Percentiles rank a stretch among this genome's conserved stretches.
These are phyloP conservation scores for Asterella californica DNA, from an alignment of 225 moss, liverwort and hornwort genomes.

Conservation along the genomic window DNA sequence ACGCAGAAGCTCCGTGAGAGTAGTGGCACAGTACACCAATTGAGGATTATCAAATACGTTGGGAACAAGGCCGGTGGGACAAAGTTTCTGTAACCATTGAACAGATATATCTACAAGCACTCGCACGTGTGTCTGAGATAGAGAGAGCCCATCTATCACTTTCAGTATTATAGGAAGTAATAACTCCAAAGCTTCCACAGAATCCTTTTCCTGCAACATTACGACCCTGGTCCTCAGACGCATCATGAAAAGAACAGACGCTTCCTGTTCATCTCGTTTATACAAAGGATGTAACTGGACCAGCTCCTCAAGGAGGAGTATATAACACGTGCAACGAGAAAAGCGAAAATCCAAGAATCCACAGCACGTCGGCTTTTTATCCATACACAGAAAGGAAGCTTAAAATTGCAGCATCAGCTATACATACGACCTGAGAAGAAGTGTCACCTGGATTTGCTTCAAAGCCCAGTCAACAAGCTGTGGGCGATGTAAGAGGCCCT, in stretches of 20 bases:
- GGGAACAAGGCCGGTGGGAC: slow-evolving; percentile 56
- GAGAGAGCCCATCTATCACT: slow-evolving; percentile 71
- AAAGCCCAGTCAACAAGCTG: slow-evolving; percentile 95
- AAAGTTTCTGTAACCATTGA: slow-evolving; percentile 77
- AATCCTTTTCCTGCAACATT: slow-evolving; percentile 67
- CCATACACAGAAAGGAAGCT: too few species aligned
- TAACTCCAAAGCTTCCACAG: slow-evolving; percentile 70
- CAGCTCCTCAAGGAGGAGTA: too few species aligned
- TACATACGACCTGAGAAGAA: background rate
- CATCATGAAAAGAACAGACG: background rate
- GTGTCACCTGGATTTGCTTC: slow-evolving; percentile 74
- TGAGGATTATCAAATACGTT: slow-evolving; percentile 44
- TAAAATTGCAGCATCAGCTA: too few species aligned
- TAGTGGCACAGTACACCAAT: slow-evolving; percentile 49
- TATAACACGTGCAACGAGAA: too few species aligned
- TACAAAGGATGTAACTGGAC: too few species aligned
- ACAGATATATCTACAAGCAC: slow-evolving; percentile 65
- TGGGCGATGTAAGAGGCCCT: slow-evolving; percentile 81
- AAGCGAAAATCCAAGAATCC: too few species aligned
- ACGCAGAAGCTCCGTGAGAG: slow-evolving; percentile 74
- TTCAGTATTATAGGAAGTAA: slow-evolving; percentile 79
- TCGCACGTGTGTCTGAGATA: slow-evolving; percentile 85
- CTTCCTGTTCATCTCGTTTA: too few species aligned
- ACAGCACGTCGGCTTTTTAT: too few species aligned
- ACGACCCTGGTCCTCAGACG: background rate